Evolutionary conservation across 2,329 filamentous ascomycete genomes (phyloP).

Genomic region (Pseudocercospora pini-densiflorae): DNA sequence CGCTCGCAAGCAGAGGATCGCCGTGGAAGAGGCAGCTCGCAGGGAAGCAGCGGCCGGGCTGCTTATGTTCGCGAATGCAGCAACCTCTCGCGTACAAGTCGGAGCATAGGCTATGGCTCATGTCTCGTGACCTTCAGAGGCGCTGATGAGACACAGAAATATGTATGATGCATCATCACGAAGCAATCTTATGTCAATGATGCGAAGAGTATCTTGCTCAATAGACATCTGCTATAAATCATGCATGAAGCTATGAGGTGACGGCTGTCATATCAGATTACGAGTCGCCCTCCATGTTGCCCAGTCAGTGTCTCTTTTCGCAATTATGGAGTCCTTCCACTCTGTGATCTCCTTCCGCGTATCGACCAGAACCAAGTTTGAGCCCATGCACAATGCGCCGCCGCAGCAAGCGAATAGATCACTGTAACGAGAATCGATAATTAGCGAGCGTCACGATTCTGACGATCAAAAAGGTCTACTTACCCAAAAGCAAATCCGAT

Average conservation of each 20-base stretch:
- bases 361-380: constrained; percentile 31
- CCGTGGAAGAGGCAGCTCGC: constrained; percentile 41
- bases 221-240: not conserved
- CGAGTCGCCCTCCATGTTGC: constrained; percentile 31
- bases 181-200: not conserved
- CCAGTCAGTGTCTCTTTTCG: constrained; percentile 29
- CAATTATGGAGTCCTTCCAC: constrained; percentile 27
- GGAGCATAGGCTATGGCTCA: constrained; percentile 18
- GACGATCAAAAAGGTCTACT: not conserved
- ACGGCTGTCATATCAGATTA: constrained; percentile 24
- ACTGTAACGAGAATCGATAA: not conserved
- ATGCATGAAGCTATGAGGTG: not conserved
- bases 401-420: constrained; percentile 35
- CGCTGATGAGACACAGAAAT: not conserved
- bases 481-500: constrained; percentile 32
- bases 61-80: constrained; percentile 35
- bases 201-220: not conserved
- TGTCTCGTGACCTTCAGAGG: not conserved
- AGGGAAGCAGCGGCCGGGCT: constrained; percentile 39
- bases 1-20: constrained; percentile 56
- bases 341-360: constrained; percentile 27
- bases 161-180: not conserved
- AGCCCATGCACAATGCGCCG: constrained; percentile 32
- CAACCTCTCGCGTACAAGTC: constrained; percentile 23
- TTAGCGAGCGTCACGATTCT: not conserved